Base-by-base conservation (phyloP, 345 rosid genomes). In the Mallotus nudiflorus region DNA sequence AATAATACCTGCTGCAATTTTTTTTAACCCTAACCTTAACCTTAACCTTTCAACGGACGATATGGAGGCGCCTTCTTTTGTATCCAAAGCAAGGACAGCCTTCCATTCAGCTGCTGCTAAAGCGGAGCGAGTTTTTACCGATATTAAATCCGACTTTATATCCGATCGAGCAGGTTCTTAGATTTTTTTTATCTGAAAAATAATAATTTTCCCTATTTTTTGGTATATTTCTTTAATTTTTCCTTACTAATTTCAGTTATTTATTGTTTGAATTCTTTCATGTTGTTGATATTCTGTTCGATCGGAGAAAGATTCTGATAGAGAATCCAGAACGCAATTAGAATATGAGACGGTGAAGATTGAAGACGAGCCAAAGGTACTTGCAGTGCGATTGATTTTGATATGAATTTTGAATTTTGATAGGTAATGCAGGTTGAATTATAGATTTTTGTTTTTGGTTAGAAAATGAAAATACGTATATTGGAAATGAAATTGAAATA, bases 61-160 rank as follows among this genome's bases (percentile, higher is more conserved):
- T 70, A 84, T 89, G 92, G 90, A 85, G 77, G 70, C 86, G 72
- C 89, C 84, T 42, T 90, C 97, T 27, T 91, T 91, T 68, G 98
- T 85, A 55, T 81, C 95, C 75, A 86, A 87, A 85, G 98, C 97
- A 56, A 84, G 92, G 87, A 85, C 86, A 29, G 98, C 96, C 81
- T 79, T 94, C 80, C 87, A 90, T 81, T 91, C 98, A 45, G 98
- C 96, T 51, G 96, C 98, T 22, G 97, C 96, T 66, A 89, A 90
- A 85, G 97, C 98, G 82, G 98, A 94, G 87, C 97, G 95, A 52
- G 98, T 90, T 65, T 77, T 94, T 80, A 85, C 87, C 65, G 80
- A 77, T 54, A 71, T 77, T 53, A 77, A 77, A 59, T 76, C 84
- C 73, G 98, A 93, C 75, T 80, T 93, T 64, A 85, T 78, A 80